Base-by-base conservation (phyloP, 2,329 filamentous ascomycete genomes). In the Tolypocladium amazonense region DNA sequence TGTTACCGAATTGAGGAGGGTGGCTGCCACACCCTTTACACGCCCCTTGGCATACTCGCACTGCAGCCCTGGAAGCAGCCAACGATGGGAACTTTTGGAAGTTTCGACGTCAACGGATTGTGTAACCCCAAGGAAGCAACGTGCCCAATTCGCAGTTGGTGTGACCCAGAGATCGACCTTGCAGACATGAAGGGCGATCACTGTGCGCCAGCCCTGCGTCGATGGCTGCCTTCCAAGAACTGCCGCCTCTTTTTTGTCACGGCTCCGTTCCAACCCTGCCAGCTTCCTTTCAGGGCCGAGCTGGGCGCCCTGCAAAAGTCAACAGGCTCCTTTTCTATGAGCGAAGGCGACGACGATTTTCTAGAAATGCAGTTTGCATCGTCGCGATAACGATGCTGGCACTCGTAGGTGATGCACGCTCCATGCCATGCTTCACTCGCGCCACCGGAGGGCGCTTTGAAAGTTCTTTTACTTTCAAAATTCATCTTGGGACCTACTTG, bases 21-120 rank as follows among this genome's bases (percentile, higher is more conserved):
- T 53, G 50, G 30, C 50, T 35, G 30, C 50, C 50, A 53, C 30
- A 20, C 30, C 30, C 50, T 15, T 7, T 14, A 35, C 50, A 53
- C 50, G 30, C 50, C 30, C 50, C 50, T 35, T 23, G 30, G 41
- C 56, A 23, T 25, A 9, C 12, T 12, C 12, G 35, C 11, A 3
- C 43, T 59, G 52, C 58, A 56, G 39, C 52, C 30, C 20, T 56
- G 39, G 50, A 37, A 27, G 41, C 53, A 41, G 20, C 52, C 58
- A 45, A 41, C 41, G 27, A 43, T 33, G 52, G 58, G 58, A 52
- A 59, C 54, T 56, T 59, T 59, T 59, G 58, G 58, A 38, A 35
- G 54, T 35, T 59, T 53, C 33, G 20, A 50, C 27, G 58, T 35
- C 54, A 25, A 52, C 20, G 30, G 53, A 18, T 33, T 20, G 53